Base-by-base conservation (phyloP, 805 yeast genomes). In the Barnettozyma sucrosica region DNA sequence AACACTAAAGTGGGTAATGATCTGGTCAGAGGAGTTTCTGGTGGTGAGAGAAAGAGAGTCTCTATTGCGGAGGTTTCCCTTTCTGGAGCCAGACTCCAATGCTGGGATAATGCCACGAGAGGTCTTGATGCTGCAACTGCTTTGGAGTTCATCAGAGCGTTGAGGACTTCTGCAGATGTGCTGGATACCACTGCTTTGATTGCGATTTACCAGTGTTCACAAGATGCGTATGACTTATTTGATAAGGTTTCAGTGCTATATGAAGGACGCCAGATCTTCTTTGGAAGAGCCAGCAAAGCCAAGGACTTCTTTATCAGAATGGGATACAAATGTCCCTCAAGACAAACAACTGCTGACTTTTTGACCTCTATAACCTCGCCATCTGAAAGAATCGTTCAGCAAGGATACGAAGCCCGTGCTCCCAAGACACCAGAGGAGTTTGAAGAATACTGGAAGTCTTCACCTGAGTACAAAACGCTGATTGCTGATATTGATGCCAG, bases 281-380 rank as follows among this genome's bases (percentile, higher is more conserved):
- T 71, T 58, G 92, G 92, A 14, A 76, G 80, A 9, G 68, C 73
- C 5, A 60, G 58, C 2, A 63, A 69, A 36, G 88, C 85, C 7
- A 76, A 76, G 54, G 63, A 66, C 24, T 84, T 76, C 61, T 84
- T 84, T 59, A 74, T 72, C 52, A 68, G 70, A 21, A 77, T 84
- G 84, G 90, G 90, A 16, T 84, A 70, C 55, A 63, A 68, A 36
- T 79, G 83, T 52, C 85, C 84, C 19, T 67, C 76, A 7, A 72
- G 89, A 57, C 86, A 81, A 66, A 74, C 85, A 3, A 79, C 87
- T 11, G 84, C 88, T 11, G 89, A 83, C 58, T 83, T 81, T 60
- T 66, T 83, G 56, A 83, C 89, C 2, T 79, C 87, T 1, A 71
- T 83, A 13, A 81, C 89, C 9, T 84, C 81, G 61, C 86, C 88